phyloP scores from a whole-genome alignment of 2,329 filamentous ascomycete genomes.

The Fusarium dlaminii region DNA sequence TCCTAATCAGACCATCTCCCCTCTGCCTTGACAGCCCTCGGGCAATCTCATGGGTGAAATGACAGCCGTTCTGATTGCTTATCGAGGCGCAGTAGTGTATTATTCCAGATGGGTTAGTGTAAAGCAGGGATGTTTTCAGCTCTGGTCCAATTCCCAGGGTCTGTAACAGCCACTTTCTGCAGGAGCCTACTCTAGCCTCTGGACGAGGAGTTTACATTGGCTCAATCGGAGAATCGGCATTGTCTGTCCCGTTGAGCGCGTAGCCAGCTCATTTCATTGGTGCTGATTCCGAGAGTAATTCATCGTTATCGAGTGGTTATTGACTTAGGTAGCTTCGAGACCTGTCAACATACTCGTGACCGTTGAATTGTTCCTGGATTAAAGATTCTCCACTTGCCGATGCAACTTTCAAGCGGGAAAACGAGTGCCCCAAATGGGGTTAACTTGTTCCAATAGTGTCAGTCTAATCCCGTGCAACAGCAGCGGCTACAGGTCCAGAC shows the following conservation, averaged over 20 bases:
- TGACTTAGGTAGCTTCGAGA: fast-evolving
- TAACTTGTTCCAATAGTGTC: neutral
- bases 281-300: fast-evolving
- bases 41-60: neutral
- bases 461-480: neutral
- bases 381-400: neutral
- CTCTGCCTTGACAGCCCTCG: neutral
- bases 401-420: no score
- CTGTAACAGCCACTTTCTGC: neutral
- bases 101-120: neutral
- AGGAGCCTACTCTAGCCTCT: neutral
- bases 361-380: neutral
- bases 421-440: fast-evolving
- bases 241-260: neutral
- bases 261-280: neutral
- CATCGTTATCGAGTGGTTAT: neutral
- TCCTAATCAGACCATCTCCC: neutral
- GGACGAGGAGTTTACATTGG: neutral
- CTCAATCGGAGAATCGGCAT: fast-evolving
- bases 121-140: neutral
- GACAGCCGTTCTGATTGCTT: neutral
- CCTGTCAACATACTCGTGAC: no score
- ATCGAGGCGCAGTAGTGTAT: neutral
- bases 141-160: neutral
- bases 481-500: neutral